These are phyloP conservation scores for Eurotiales sp. DNA, from an alignment of 2,329 filamentous ascomycete genomes.

Conservation along the genomic window DNA sequence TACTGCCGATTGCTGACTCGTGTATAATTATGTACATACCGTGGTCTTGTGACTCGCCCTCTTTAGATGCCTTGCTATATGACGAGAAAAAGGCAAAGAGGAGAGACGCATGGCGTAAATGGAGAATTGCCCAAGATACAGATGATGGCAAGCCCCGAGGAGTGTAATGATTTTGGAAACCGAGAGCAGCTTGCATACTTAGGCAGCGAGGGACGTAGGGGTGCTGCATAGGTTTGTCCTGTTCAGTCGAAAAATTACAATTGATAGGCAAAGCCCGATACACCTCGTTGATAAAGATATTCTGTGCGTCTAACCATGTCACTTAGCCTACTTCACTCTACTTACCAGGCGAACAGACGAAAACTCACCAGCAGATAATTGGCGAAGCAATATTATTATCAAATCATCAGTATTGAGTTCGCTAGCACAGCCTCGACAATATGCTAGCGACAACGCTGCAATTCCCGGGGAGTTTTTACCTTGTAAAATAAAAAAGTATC, in stretches of 20 bases:
- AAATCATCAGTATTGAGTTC: constrained; percentile 65
- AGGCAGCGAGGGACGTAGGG: constrained; percentile 69
- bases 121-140: constrained; percentile 69
- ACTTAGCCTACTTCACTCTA: constrained; percentile 17
- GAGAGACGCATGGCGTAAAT: constrained; percentile 65
- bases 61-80: constrained; percentile 54
- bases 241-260: constrained; percentile 79
- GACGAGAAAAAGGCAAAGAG: constrained; percentile 64
- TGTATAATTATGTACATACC: constrained; percentile 35
- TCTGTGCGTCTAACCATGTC: constrained; percentile 51
- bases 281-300: constrained; percentile 62
- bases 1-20: background rate
- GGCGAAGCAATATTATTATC: constrained; percentile 61
- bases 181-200: constrained; percentile 74
- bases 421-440: constrained; percentile 46
- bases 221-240: constrained; percentile 71
- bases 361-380: constrained; percentile 36
- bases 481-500: constrained; percentile 15
- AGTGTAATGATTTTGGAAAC: constrained; percentile 62
- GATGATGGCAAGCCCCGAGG: constrained; percentile 66
- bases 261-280: constrained; percentile 67
- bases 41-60: constrained; percentile 51
- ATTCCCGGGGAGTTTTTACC: constrained; percentile 51
- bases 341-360: background rate
- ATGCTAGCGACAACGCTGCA: constrained; percentile 57